Evolutionary conservation across 805 yeast genomes (phyloP), one percentile per base, ranked within the genome.

Genomic region (Candida fluviatilis): DNA sequence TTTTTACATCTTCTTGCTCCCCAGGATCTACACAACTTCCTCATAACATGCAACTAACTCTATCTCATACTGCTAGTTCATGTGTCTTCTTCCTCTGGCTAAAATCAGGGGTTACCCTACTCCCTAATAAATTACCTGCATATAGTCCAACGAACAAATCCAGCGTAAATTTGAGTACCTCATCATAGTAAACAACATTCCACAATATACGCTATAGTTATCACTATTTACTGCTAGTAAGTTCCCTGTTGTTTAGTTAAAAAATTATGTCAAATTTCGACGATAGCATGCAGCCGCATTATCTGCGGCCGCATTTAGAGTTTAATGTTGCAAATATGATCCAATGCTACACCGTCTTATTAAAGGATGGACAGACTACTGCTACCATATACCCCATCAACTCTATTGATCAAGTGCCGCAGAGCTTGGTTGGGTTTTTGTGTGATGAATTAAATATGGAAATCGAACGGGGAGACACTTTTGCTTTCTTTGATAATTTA

Each of bases 401-500:
- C 41, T 74, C 78, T 19, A 70, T 80, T 0, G 72, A 72, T 18
- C 79, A 80, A 40, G 65, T 91, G 10, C 98, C 98, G 0, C 75
- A 78, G 2, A 91, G 88, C 0, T 66, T 91, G 18, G 58, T 88
- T 28, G 83, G 84, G 14, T 90, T 91, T 54, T 58, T 91, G 30
- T 79, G 91, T 45, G 97, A 90, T 56, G 98, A 93, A 61, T 86
- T 85, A 64, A 91, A 91, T 59, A 83, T 84, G 80, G 99, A 91
- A 57, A 78, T 91, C 17, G 90, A 82, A 43, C 71, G 87, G 31
- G 97, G 97, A 26, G 91, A 85, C 43, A 83, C 95, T 6, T 82
- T 77, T 55, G 90, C 97, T 2, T 84, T 85, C 56, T 84, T 87
- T 48, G 95, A 89, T 47, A 79, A 86, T 2, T 62, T 91, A 36